Base-by-base conservation (phyloP, 352 stramenopile species). In the Globisporangium parvum region DNA sequence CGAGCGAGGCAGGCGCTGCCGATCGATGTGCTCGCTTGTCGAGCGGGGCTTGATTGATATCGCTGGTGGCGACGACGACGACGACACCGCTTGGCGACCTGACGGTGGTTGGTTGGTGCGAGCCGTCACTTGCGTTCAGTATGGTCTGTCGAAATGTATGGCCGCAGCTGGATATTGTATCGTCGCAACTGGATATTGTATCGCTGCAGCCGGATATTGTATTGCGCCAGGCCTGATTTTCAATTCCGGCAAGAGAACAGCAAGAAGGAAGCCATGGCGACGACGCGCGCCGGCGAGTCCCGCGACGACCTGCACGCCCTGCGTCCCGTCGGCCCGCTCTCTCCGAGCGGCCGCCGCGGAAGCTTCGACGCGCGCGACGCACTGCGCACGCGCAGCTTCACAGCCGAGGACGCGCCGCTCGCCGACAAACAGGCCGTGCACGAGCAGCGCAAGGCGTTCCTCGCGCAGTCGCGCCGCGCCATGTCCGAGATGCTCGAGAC, bases 391-490 rank as follows among this genome's bases (percentile, higher is more conserved):
- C 63, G 76, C 55, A 91, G 80, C 63, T 93, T 93, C 66, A 90
- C 82, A 45, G 88, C 79, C 0, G 82, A 93, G 52, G 82, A 93
- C 59, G 50, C 90, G 35, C 79, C 82, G 50, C 73, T 69, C 23
- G 46, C 28, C 31, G 44, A 57, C 23, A 55, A 54, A 9, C 33
- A 33, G 15, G n/a, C 31, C 8, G 24, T n/a, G 6, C 24, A 35
- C 11, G 23, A n/a, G 26, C 17, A 52, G 17, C 23, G 15, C 28
- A 82, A 82, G 63, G 72, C 80, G 31, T 66, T 87, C 35, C 62
- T 88, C 55, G 55, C 55, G 28, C 51, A 70, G 39, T 54, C 47
- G 24, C 58, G 52, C 21, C 60, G 51, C 14, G 39, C 58, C 2
- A 62, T 62, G 46, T 61, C 52, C 33, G 70, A 85, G 56, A 81